phyloP scores from a whole-genome alignment of 306 rosid genomes.

The Senna siamea region DNA sequence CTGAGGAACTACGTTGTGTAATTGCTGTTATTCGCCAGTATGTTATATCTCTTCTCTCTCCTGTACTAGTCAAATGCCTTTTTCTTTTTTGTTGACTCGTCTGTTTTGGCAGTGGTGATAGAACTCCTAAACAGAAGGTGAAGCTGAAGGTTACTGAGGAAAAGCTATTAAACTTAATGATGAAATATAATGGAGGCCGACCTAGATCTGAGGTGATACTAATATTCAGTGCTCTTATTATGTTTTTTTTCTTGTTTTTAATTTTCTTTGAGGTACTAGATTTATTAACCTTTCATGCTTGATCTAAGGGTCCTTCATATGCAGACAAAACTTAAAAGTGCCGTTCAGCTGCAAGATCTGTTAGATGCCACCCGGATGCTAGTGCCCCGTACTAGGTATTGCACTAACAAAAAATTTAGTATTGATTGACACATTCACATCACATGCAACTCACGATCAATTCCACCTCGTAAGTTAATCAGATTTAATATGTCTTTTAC shows the following conservation, averaged over 20 bases:
- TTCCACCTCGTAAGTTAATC: conserved; percentile 5
- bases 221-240: conserved; percentile 23
- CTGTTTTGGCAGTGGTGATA: conserved; percentile 80
- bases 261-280: conserved; percentile 6
- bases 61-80: conserved; percentile 27
- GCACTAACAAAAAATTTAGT: conserved; percentile 22
- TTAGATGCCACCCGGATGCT: conserved; percentile 96
- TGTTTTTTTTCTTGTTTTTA: conserved; percentile 14
- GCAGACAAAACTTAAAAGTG: conserved; percentile 95
- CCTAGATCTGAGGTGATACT: conserved; percentile 86
- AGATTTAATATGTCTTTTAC: conserved; percentile 1
- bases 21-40: conserved; percentile 93
- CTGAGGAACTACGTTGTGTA: conserved; percentile 95
- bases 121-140: conserved; percentile 99
- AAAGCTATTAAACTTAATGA: conserved; percentile 84
- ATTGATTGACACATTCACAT: conserved; percentile 20
- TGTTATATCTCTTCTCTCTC: conserved; percentile 42
- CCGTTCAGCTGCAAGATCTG: conserved; percentile 93
- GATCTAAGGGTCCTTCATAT: conserved; percentile 36
- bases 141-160: conserved; percentile 97
- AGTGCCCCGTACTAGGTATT: conserved; percentile 89
- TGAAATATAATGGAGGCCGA: conserved; percentile 93
- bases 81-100: conserved; percentile 41
- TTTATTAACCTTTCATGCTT: conserved; percentile 29
- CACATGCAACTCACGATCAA: conserved; percentile 10